These are phyloP conservation scores for Penicillium sp. DNA, from an alignment of 2,329 filamentous ascomycete species.

Conservation along the genomic window DNA sequence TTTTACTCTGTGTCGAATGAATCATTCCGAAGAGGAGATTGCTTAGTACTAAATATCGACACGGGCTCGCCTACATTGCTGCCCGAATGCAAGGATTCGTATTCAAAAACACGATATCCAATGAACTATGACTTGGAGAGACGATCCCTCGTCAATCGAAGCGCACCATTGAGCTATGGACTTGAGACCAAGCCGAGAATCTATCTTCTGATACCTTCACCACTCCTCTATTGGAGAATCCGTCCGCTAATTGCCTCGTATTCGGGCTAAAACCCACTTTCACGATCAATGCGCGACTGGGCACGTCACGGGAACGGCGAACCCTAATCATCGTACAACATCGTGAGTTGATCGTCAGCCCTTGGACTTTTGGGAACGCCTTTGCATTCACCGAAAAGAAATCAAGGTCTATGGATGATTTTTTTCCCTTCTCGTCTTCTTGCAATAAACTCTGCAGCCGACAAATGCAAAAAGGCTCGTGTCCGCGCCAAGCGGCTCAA, in stretches of 20 bases:
- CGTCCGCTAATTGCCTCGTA: background rate
- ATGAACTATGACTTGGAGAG: background rate
- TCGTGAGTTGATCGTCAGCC: too few species aligned
- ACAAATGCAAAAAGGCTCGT: slow-evolving; percentile 10
- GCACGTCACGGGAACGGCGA: background rate
- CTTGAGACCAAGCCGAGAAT: background rate
- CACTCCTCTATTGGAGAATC: background rate
- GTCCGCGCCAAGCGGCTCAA: slow-evolving; percentile 11
- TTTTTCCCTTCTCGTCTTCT: background rate
- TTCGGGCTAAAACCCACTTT: background rate
- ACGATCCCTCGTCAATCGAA: background rate
- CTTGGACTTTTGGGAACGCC: too few species aligned
- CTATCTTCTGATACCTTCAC: background rate
- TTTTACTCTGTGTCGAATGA: background rate
- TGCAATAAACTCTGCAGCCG: background rate
- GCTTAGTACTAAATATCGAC: background rate
- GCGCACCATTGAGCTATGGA: background rate
- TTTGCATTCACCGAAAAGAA: too few species aligned
- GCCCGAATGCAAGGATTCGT: background rate
- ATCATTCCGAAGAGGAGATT: background rate
- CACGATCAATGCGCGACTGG: background rate
- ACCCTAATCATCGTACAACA: background rate
- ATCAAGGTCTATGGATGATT: too few species aligned
- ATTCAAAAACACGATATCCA: background rate
- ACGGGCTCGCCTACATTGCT: background rate